phyloP scores from a whole-genome alignment of 2,329 filamentous ascomycete genomes.

The Ophiostoma sp. region DNA sequence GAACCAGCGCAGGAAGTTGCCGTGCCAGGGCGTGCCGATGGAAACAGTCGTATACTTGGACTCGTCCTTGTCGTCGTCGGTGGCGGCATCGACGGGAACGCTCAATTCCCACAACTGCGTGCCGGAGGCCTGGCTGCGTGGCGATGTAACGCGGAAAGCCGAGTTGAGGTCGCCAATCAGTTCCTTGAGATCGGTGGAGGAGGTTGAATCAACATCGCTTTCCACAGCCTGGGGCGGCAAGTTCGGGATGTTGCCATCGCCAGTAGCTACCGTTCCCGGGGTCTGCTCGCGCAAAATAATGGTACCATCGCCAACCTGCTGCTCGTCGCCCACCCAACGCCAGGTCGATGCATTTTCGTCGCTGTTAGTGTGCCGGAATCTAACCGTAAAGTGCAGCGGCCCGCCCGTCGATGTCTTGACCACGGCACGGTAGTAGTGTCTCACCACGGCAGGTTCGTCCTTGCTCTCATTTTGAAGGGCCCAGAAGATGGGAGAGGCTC shows the following conservation, averaged over 20 bases:
- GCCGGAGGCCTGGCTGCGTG: constrained; percentile 64
- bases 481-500: constrained; percentile 43
- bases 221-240: neutral
- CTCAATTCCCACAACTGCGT: constrained; percentile 72
- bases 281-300: constrained; percentile 51
- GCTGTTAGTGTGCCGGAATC: constrained; percentile 57
- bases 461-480: constrained; percentile 46
- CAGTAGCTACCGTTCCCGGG: constrained; percentile 33
- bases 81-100: constrained; percentile 55
- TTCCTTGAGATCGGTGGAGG: constrained; percentile 46
- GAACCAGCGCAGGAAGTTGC: constrained; percentile 64
- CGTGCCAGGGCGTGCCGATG: constrained; percentile 61
- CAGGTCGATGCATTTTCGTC: constrained; percentile 71
- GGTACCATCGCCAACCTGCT: constrained; percentile 62
- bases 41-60: constrained; percentile 58
- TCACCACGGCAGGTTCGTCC: constrained; percentile 37
- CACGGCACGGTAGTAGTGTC: constrained; percentile 56
- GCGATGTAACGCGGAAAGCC: constrained; percentile 54
- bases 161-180: constrained; percentile 61
- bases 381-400: constrained; percentile 67
- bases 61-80: constrained; percentile 45
- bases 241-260: neutral
- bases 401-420: constrained; percentile 40
- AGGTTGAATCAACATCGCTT: neutral
- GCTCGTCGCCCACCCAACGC: constrained; percentile 70